Evolutionary conservation across 345 rosid species (phyloP), one percentile per base, ranked within the genome.

Genomic region (Corymbia maculata): DNA sequence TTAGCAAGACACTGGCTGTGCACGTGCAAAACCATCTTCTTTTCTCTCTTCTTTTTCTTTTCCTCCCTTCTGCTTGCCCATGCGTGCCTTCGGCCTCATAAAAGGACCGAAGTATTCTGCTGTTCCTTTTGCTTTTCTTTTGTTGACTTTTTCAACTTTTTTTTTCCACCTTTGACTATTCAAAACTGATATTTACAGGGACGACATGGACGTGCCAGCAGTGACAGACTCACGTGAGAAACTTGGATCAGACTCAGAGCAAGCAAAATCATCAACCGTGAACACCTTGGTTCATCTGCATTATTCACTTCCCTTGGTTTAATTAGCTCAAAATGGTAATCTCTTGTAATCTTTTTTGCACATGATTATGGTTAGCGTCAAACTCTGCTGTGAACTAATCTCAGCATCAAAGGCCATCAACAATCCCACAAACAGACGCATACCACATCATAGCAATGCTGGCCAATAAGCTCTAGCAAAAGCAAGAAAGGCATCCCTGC

Each of bases 141-240:
- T 36, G 42, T 36, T 36, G 42, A 36, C 42, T 36, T 36, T 36
- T 36, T 36, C 42, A 36, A 36, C 42, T 36, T 36, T 36, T 36
- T 36, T 36, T 36, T 36, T 36, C 42, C 42, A 36, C 42, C 42
- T 36, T 36, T 36, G 42, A 36, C 42, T 36, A 36, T 36, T 36
- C 42, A 36, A 36, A 36, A 36, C 42, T 36, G 42, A 36, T 36
- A 36, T 36, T 36, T 36, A 36, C 42, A 36, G 42, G n/a, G n/a
- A 97, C 1, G 99, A 97, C 99, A 97, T 97, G 0, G 99, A 97
- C 21, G 99, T 97, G 52, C 99, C 99, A 96, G 85, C 4, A 89
- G 89, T 1, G 15, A 50, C 79, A 42, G 55, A 87, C 8, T 22
- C 36, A 59, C 59, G 5, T 5, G 52, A 84, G 52, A 86, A 86